Base-by-base conservation (phyloP, 2,329 filamentous ascomycete genomes). In the Penicillium sp. region DNA sequence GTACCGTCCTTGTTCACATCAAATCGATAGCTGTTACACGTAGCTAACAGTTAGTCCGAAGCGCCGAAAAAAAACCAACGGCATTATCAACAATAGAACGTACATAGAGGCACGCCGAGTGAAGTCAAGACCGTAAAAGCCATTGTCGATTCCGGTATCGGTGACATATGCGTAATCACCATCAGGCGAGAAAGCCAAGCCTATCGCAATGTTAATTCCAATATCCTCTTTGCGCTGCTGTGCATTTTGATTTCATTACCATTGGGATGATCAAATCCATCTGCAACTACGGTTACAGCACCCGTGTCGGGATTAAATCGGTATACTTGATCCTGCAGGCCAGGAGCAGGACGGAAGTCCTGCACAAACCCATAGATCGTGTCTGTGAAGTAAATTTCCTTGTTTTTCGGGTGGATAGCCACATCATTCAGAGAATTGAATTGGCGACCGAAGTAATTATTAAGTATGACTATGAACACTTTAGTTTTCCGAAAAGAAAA, bases 401-500 rank as follows among this genome's bases (percentile, higher is more conserved):
- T 61, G 27, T 50, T 60, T n/a, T 50, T 43, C 0, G 61, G 59
- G 26, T 62, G 61, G 9, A 62, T 55, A 6, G 51, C 53, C 1
- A 62, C 51, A 47, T 62, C 59, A 14, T 62, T 61, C 14, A 62
- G 16, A 6, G 61, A 61, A 35, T 61, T 62, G 29, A 62, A 62
- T 34, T 61, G 59, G 5, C 59, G 57, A 30, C 61, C 61, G 36
- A 61, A 62, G 49, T 56, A 62, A 43, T 62, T 62, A 45, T 62
- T 62, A 30, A 62, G 40, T 10, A 62, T 53, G 5, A 60, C 60
- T 62, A 26, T n/a, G 14, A 32, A 8, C 3, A 8, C 13, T 3
- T n/a, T 23, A 41, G 19, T 36, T 11, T 0, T 38, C 7, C 3
- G 11, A 42, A 27, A 36, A 4, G 2, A 2, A 16, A 13, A 18